Conservation (phyloP, 202 grass and related monocot species). For the Setaria viridis region DNA sequence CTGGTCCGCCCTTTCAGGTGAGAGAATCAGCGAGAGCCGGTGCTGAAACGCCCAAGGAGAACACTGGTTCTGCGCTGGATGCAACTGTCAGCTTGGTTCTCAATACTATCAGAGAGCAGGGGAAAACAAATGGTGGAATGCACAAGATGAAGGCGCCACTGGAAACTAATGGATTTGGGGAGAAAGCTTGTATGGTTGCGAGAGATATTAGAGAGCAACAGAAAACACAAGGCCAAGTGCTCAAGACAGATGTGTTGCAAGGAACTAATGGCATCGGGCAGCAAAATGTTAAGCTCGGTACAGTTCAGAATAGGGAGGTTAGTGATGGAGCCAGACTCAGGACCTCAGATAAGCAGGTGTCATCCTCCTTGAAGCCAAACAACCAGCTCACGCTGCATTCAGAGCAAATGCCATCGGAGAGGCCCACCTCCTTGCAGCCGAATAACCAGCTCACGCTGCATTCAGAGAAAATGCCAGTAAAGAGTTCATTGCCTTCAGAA, state of each 20-base stretch:
- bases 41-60: background rate
- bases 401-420: background rate
- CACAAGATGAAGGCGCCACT: background rate
- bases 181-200: background rate
- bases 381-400: background rate
- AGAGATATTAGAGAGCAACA: background rate
- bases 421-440: background rate
- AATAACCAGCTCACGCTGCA: background rate
- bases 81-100: background rate
- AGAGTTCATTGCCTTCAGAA: conserved; percentile 8
- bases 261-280: background rate
- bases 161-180: background rate
- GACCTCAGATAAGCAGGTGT: background rate
- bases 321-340: background rate
- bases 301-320: background rate
- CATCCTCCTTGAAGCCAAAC: background rate
- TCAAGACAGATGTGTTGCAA: background rate
- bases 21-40: background rate
- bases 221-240: background rate
- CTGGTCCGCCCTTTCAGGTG: background rate
- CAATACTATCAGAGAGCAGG: background rate
- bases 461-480: background rate
- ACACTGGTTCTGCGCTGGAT: background rate
- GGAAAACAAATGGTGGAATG: background rate
- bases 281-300: background rate